A percentile compares a stretch with the other conserved stretches of the same genome.
These are phyloP conservation scores for Cicer chorassanicum DNA, from an alignment of 306 rosid species.

Conservation along the genomic window DNA sequence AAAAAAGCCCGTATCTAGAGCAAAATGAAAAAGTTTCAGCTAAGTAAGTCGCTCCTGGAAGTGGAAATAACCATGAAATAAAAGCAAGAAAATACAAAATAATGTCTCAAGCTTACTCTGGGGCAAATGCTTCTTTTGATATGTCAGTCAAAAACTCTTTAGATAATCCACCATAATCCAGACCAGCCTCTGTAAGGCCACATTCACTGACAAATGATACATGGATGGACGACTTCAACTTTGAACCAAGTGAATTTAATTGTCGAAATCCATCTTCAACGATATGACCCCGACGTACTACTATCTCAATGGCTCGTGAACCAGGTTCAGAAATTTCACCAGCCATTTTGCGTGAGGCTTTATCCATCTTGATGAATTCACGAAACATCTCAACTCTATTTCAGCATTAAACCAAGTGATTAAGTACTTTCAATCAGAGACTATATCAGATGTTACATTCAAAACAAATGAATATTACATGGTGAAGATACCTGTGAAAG, in stretches of 20 bases:
- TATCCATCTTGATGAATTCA: slow-evolving; percentile 94
- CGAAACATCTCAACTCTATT: slow-evolving; percentile 96
- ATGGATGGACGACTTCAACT: slow-evolving; percentile 85
- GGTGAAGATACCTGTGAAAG: slow-evolving; percentile 2
- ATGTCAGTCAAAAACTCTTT: slow-evolving; percentile 93
- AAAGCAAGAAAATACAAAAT: slow-evolving; percentile 36
- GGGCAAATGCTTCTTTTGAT: slow-evolving; percentile 86
- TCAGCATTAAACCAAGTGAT: slow-evolving; percentile 44
- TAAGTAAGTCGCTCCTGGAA: slow-evolving; percentile 38
- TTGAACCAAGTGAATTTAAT: slow-evolving; percentile 85
- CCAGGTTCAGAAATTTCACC: slow-evolving; percentile 90
- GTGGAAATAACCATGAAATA: slow-evolving; percentile 39
- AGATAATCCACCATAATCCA: slow-evolving; percentile 97
- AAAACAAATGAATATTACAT: slow-evolving; percentile 19
- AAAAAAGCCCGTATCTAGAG: slow-evolving; percentile 80
- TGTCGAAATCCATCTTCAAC: slow-evolving; percentile 97
- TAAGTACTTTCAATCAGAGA: slow-evolving; percentile 38
- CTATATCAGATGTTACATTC: background rate
- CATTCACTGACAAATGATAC: slow-evolving; percentile 98
- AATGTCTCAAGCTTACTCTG: slow-evolving; percentile 71
- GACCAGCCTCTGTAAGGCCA: slow-evolving; percentile 97
- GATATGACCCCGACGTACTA: slow-evolving; percentile 81
- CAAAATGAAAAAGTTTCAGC: slow-evolving; percentile 43
- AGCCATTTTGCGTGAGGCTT: slow-evolving; percentile 91
- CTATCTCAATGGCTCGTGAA: slow-evolving; percentile 79